Conservation (phyloP, 2,329 filamentous ascomycete species). For the Colletotrichum tabaci region DNA sequence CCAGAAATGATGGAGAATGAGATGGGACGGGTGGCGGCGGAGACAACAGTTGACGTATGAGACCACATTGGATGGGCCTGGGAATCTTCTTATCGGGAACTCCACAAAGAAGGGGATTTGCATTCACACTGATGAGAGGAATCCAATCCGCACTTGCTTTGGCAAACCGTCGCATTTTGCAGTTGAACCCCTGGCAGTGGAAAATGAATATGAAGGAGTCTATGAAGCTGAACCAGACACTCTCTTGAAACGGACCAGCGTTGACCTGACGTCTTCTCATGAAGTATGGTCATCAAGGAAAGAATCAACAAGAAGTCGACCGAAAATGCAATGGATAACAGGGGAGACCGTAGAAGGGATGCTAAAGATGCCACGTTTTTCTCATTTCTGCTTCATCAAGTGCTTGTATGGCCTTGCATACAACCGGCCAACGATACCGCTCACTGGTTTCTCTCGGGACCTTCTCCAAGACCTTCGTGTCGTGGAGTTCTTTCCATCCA, state of each 20-base stretch:
- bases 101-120: slow-evolving; percentile 19
- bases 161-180: background rate
- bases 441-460: background rate
- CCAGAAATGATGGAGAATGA: slow-evolving; percentile 6
- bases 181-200: no score
- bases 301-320: background rate
- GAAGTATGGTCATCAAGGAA: background rate
- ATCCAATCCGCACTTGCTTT: background rate
- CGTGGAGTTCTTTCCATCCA: no score
- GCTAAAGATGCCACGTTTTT: background rate
- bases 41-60: slow-evolving; percentile 27
- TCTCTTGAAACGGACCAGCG: no score
- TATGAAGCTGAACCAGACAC: no score
- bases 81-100: slow-evolving; percentile 31
- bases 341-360: background rate
- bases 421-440: background rate
- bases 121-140: background rate
- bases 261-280: background rate
- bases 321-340: background rate
- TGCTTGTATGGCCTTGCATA: background rate
- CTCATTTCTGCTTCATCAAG: background rate
- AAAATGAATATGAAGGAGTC: no score
- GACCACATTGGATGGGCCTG: slow-evolving; percentile 13
- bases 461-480: background rate
- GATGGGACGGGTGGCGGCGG: slow-evolving; percentile 15